phyloP scores from a whole-genome alignment of 495 filamentous ascomycete genomes.

The Hyaloscypha bicolor region DNA sequence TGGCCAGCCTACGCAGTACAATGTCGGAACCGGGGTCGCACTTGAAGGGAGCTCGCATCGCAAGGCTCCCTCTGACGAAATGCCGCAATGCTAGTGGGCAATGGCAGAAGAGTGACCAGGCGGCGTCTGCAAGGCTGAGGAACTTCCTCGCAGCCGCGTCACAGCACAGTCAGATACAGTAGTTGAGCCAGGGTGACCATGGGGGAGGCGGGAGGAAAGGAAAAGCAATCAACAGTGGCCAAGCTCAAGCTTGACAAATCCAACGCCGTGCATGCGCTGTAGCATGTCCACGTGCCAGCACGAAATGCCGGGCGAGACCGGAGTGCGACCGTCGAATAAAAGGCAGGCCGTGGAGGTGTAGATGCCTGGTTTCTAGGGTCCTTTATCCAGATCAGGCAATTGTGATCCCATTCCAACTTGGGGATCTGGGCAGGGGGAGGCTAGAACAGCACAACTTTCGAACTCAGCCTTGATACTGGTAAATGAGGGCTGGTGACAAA shows the following conservation, averaged over 20 bases:
- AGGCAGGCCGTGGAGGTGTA: not conserved
- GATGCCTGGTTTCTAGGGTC: constrained; percentile 29
- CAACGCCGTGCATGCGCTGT: not conserved
- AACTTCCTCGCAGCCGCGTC: not conserved
- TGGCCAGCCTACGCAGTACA: not conserved
- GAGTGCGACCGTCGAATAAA: not conserved
- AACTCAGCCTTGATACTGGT: constrained; percentile 22
- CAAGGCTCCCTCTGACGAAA: constrained; percentile 11
- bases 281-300: not conserved
- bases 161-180: not conserved
- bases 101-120: not conserved
- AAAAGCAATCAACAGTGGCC: not conserved
- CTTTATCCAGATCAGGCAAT: constrained; percentile 24
- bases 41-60: constrained; percentile 10
- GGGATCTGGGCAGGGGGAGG: constrained; percentile 17
- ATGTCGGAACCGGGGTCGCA: constrained; percentile 15
- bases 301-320: not conserved
- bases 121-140: constrained; percentile 20
- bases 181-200: not conserved
- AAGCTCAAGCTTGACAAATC: not conserved
- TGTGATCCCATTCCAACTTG: constrained; percentile 21
- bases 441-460: constrained; percentile 29
- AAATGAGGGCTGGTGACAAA: constrained; percentile 5
- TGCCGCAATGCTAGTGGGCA: constrained; percentile 7
- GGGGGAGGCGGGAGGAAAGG: not conserved